Evolutionary conservation across 306 rosid species (phyloP), one percentile per base, ranked within the genome.

Genomic region (Luffa aegyptiaca): DNA sequence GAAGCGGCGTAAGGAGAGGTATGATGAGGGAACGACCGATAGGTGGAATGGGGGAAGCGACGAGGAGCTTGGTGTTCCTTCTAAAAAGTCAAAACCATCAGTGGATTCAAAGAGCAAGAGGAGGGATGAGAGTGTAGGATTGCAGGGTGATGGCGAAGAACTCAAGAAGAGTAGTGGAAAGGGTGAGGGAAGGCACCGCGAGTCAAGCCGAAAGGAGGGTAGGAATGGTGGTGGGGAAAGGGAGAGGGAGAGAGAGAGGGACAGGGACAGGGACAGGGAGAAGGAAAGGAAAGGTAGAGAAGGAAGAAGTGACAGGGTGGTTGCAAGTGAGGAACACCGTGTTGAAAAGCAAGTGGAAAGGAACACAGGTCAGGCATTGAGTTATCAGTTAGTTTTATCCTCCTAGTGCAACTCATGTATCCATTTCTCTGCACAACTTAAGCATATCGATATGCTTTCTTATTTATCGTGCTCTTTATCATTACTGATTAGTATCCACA

Each of bases 21-120:
- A 57, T 48, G 89, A 79, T 41, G 91, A 89, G 31, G 92, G 90
- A 14, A 94, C 86, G 9, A 88, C 90, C 51, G 99, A 96, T 53
- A 84, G 99, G 86, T 93, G 99, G 99, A 89, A 93, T 80, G 97
- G 97, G 9, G 97, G 97, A 5, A 97, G 94, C 7, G 94, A 91
- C 3, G 93, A 88, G 31, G 92, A 88, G 48, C 85, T 87, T 37
- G 85, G 83, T n/a, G 92, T 88, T 39, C 93, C 88, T 42, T 85
- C 86, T 2, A 95, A 87, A 90, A 95, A 88, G 88, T 81, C 90
- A 42, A 90, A 88, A 85, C 76, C 82, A 4, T 76, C 84, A 0
- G 90, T 89, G 56, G 98, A 95, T 80, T 88, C 93, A 17, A 95
- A 90, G 86, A 92, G 90, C 78, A 89, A 79, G 88, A 92, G 88